These are phyloP conservation scores for Yamadazyma kitorensis DNA, from an alignment of 805 yeast species.

Conservation along the genomic window DNA sequence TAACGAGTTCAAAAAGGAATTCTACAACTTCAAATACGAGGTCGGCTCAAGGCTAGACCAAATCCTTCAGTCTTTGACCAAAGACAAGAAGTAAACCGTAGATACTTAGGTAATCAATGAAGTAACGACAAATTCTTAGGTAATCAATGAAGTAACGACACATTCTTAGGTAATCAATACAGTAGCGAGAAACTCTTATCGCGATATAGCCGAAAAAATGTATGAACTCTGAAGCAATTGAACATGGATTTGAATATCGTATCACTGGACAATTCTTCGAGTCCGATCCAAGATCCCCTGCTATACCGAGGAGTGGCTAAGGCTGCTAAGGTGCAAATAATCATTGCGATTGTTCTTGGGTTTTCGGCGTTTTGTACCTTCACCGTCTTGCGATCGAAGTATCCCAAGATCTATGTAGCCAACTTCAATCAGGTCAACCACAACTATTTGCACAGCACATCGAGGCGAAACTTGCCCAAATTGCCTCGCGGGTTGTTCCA, in stretches of 20 bases:
- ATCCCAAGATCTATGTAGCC: slow-evolving; percentile 85
- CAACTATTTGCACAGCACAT: slow-evolving; percentile 40
- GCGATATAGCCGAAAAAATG: too few species aligned
- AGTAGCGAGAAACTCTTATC: too few species aligned
- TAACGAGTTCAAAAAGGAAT: slow-evolving; percentile 11
- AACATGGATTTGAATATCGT: too few species aligned
- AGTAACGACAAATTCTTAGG: too few species aligned
- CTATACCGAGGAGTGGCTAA: slow-evolving; percentile 30
- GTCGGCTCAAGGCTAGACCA: slow-evolving; percentile 10
- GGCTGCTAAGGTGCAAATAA: slow-evolving; percentile 74
- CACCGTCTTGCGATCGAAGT: slow-evolving; percentile 64
- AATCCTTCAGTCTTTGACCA: slow-evolving; percentile 8
- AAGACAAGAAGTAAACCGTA: too few species aligned
- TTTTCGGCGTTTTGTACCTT: slow-evolving; percentile 63
- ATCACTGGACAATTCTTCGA: slow-evolving; percentile 6
- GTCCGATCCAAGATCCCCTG: slow-evolving; percentile 13
- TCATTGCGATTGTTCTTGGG: slow-evolving; percentile 70
- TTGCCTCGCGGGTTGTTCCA: slow-evolving; percentile 67
- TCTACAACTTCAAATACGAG: slow-evolving; percentile 11
- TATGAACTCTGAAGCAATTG: too few species aligned
- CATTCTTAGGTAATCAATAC: too few species aligned
- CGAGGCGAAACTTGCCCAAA: slow-evolving; percentile 54
- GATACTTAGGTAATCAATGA: too few species aligned
- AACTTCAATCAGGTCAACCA: slow-evolving; percentile 51
- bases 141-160: too few species aligned